phyloP scores from a whole-genome alignment of 2,329 filamentous ascomycete genomes.

The Colletotrichum plurivorum region DNA sequence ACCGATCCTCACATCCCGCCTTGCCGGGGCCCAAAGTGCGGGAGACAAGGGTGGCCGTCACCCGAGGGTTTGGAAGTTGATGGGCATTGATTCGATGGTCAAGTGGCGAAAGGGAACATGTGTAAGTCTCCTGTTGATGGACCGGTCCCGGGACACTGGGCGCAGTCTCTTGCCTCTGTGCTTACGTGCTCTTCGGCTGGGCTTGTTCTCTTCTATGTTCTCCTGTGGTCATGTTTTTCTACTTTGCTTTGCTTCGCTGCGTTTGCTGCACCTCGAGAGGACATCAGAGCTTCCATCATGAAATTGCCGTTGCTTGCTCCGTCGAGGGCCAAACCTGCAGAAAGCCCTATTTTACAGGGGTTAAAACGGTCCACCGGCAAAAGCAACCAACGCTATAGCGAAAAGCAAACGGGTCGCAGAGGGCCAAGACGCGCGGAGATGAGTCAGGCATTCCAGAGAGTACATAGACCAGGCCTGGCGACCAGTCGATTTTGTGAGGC shows the following conservation, averaged over 20 bases:
- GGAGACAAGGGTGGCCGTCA: constrained; percentile 26
- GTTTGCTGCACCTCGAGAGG: neutral
- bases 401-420: constrained; percentile 28
- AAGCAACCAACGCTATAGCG: constrained; percentile 13
- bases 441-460: constrained; percentile 31
- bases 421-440: constrained; percentile 15
- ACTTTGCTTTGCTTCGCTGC: constrained; percentile 4
- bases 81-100: neutral
- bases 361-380: constrained; percentile 15
- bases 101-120: constrained; percentile 26
- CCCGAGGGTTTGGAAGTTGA: constrained; percentile 15
- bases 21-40: constrained; percentile 30
- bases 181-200: neutral
- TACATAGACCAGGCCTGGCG: constrained; percentile 7
- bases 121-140: constrained; percentile 39
- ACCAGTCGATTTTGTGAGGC: constrained; percentile 25
- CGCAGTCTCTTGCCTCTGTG: neutral
- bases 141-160: neutral
- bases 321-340: constrained; percentile 28
- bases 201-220: neutral
- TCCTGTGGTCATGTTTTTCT: neutral
- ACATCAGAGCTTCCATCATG: constrained; percentile 1
- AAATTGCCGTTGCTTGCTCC: constrained; percentile 4
- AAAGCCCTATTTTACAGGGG: constrained; percentile 38
- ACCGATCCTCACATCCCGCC: constrained; percentile 31